Evolutionary conservation across 2,329 filamentous ascomycete genomes (phyloP), one percentile per base, ranked within the genome.

Genomic region (Hypomyces perniciosus): DNA sequence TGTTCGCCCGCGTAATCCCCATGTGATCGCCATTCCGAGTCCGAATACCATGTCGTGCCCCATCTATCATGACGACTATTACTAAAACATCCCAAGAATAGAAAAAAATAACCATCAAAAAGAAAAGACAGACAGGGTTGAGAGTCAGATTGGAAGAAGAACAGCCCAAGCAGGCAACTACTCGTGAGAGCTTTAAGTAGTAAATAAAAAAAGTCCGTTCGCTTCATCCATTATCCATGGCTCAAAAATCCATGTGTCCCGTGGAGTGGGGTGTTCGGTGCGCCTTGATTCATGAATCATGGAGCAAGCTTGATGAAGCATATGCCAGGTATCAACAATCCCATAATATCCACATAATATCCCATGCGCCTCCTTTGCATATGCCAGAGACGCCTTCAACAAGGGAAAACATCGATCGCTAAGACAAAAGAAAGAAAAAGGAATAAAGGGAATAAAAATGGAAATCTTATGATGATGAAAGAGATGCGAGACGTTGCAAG

Each of bases 401-500:
- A 28, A 48, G 20, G 29, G 30, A 5, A 41, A 51, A 33, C 30
- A n/a, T 12, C 38, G 7, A 6, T 43, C 28, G 46, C 38, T 6
- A 40, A 30, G 31, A 31, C 8, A 30, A 46, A 42, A 39, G 34
- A 43, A 28, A 37, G 29, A 35, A 33, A n/a, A 12, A 44, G 13
- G 30, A 2, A 29, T 8, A 29, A 51, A 41, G 29, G 10, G 20
- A 20, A 40, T 30, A 12, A 20, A 31, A 13, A 20, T 35, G 33
- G 33, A 35, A 26, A 12, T 26, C 10, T 20, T 8, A 43, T 29
- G 44, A 33, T 58, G 41, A 62, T 37, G 57, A 56, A 26, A 62
- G 51, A 27, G 65, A 62, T 6, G 71, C 67, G 29, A 75, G 65
- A 46, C 69, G 67, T 56, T 73, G 71, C 26, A 75, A 68, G 49